Evolutionary conservation across 2,329 filamentous ascomycete species (phyloP), one percentile per base, ranked within the genome.

Genomic region (Phyllosticta citrichinensis): DNA sequence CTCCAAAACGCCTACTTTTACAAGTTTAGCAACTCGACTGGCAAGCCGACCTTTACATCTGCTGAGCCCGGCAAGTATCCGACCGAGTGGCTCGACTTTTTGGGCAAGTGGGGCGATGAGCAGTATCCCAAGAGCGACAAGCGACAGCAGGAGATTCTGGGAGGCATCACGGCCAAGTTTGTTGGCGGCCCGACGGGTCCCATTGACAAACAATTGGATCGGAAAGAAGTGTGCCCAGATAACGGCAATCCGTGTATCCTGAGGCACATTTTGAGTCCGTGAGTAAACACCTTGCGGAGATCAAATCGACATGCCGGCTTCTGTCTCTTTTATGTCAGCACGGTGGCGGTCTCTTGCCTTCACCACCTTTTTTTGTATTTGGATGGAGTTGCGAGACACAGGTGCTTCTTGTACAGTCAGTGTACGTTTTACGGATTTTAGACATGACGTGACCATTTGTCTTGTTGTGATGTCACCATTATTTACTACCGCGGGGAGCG

Each of bases 21-120:
- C 72, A 76, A 70, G 14, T 87, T 80, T 68, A 72, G 81, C 57
- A 56, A 58, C 56, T 12, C 56, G 20, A 52, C 61, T 17, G 57
- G 57, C 56, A 56, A 52, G n/a, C 56, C 61, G 66, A 70, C 62
- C 0, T 85, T 85, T 64, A 71, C 74, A 3, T 68, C 82, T 2
- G 81, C 81, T 59, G 76, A 78, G 47, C 47, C 64, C 6, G 75
- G 73, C 54, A 69, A 63, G 8, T 69, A 70, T 5, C 83, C 85
- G 0, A 73, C 80, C 2, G 76, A 75, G 14, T 87, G 80, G 74
- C 74, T 88, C 63, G 68, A 78, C 50, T 88, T 80, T 67, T 73
- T 72, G 25, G 86, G 85, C 0, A 71, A 73, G 33, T 88, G 85
- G 85, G 86, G 85, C 2, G 84, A 88, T 66, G 70, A 82, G 63